Base-by-base conservation (phyloP, 495 filamentous ascomycete species). In the Cercophora scortea region DNA sequence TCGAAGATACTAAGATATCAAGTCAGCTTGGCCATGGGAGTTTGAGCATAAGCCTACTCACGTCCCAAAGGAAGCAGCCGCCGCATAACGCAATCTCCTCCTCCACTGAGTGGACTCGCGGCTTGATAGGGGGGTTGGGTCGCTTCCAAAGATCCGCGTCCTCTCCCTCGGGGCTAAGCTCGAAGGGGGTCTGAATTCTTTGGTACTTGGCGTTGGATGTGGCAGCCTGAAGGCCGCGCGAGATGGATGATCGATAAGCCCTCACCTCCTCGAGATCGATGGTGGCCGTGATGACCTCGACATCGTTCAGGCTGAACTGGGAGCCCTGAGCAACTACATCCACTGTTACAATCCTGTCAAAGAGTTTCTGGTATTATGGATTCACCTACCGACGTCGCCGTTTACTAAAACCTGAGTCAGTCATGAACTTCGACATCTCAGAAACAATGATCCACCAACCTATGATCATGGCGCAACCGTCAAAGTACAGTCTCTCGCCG, bases 201-300 rank as follows among this genome's bases (percentile, higher is more conserved):
- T 65, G 48, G 35, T 74, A 76, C 50, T 64, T 66, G 9, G 64
- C 56, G 10, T 61, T 58, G 6, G 69, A 58, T 39, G 67, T 51
- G 0, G 69, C 68, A 3, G 83, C 80, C 64, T 89, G 85, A 33
- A 82, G 50, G 9, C 75, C 79, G 52, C 86, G 68, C 10, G 71
- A 77, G 32, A 76, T 71, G 3, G 73, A 55, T 18, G 64, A 76
- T 1, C 87, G 70, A 52, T 71, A 80, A 1, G 68, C 65, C 15
- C 85, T 63, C 5, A 92, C 86, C 51, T 88, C 83, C 61, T 92
- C 88, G 4, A 95, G 75, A 53, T 94, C 89, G 4, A 91, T 76
- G 3, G 86, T 89, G 8, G 90, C 89, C 3, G 83, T 88, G 35
- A 88, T 69, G 11, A 95, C 87, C 60, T 94, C 89, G n/a, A 93